These are phyloP conservation scores for Rutstroemia sp. DNA, from an alignment of 2,329 filamentous ascomycete genomes.

Conservation along the genomic window DNA sequence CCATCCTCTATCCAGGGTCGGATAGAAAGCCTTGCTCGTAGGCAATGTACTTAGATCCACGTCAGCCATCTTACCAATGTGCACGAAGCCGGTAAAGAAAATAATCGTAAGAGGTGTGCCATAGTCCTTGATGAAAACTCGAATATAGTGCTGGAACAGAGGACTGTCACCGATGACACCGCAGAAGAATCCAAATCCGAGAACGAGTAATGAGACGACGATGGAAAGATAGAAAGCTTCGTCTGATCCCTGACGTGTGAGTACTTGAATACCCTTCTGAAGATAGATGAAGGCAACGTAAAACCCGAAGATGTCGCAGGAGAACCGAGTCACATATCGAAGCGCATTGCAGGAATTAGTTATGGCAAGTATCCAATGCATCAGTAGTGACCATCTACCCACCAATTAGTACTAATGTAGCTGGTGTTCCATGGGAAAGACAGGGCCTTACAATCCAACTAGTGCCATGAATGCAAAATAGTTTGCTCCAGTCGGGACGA, in stretches of 20 bases:
- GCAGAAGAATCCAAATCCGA: constrained; percentile 68
- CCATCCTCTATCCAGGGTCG: constrained; percentile 68
- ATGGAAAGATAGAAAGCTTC: constrained; percentile 71
- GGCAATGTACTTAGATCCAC: constrained; percentile 66
- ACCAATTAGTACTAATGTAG: constrained; percentile 13
- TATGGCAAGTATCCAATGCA: constrained; percentile 77
- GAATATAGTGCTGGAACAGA: constrained; percentile 66
- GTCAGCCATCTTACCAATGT: constrained; percentile 73
- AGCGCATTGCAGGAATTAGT: constrained; percentile 84
- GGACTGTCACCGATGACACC: constrained; percentile 62
- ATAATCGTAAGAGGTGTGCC: constrained; percentile 75
- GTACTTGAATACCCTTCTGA: constrained; percentile 82
- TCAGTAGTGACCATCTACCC: constrained; percentile 69
- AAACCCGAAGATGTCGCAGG: constrained; percentile 90
- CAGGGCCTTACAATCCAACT: constrained; percentile 56
- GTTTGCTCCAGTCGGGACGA: constrained; percentile 66
- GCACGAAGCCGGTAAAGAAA: constrained; percentile 86
- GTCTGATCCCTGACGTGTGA: constrained; percentile 63
- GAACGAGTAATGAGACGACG: constrained; percentile 67
- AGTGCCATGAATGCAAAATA: constrained; percentile 89
- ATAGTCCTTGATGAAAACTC: constrained; percentile 84
- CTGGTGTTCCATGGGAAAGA: neutral
- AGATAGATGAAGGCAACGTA: constrained; percentile 90
- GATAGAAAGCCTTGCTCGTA: constrained; percentile 70
- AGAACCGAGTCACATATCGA: constrained; percentile 85